phyloP scores from a whole-genome alignment of 1,139 yeast species.

The Zygosaccharomyces sapae region DNA sequence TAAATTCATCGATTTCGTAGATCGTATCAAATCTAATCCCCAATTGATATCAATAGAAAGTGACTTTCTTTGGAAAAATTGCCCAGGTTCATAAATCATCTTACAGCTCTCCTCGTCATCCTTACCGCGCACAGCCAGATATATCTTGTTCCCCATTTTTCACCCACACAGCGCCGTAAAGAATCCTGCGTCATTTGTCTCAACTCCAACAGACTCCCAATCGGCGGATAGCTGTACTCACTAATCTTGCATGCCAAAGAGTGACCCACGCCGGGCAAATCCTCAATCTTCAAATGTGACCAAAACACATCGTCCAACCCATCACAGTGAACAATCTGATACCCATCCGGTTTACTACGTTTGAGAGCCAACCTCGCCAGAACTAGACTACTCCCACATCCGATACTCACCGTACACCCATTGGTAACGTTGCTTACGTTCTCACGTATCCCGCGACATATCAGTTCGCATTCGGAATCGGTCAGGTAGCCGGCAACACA shows the following conservation, averaged over 20 bases:
- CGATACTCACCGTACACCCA: slow-evolving; percentile 70
- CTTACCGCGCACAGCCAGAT: slow-evolving; percentile 46
- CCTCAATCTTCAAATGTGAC: slow-evolving; percentile 44
- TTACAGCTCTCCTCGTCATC: slow-evolving; percentile 45
- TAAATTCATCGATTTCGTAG: slow-evolving; percentile 60
- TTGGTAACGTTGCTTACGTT: slow-evolving; percentile 47
- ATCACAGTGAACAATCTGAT: slow-evolving; percentile 37
- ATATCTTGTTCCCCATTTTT: slow-evolving; percentile 60
- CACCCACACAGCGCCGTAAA: slow-evolving; percentile 54
- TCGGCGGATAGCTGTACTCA: neutral
- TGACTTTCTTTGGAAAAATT: slow-evolving; percentile 58
- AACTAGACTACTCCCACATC: slow-evolving; percentile 66
- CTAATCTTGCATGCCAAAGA: slow-evolving; percentile 47
- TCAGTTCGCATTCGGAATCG: slow-evolving; percentile 13
- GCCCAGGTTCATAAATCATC: slow-evolving; percentile 38
- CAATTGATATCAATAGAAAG: slow-evolving; percentile 87
- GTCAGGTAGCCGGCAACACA: slow-evolving; percentile 52
- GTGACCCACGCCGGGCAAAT: slow-evolving; percentile 81
- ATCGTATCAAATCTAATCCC: slow-evolving; percentile 67
- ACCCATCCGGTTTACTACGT: slow-evolving; percentile 79
- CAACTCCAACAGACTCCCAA: slow-evolving; percentile 8
- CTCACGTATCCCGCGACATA: slow-evolving; percentile 40
- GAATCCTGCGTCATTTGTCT: slow-evolving; percentile 9
- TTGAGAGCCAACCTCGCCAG: slow-evolving; percentile 74
- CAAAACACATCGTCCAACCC: slow-evolving; percentile 35